phyloP scores from a whole-genome alignment of 768 basidiomycete genomes.

The Lactarius deliciosus region DNA sequence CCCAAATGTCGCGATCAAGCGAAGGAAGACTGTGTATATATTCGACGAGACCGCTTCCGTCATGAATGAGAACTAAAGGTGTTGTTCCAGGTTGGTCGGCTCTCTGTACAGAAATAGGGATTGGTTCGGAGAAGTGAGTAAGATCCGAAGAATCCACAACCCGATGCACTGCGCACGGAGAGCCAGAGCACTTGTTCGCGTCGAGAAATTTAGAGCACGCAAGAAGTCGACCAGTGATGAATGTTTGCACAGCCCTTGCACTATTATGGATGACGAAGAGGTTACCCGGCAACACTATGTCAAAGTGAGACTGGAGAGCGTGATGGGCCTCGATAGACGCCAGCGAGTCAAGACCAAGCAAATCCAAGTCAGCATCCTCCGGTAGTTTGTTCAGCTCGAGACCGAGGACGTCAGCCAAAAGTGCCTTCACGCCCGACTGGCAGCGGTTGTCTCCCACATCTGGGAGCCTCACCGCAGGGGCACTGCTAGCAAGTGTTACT shows the following conservation, averaged over 20 bases:
- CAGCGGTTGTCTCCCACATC: constrained; percentile 17
- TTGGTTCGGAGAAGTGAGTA: constrained; percentile 31
- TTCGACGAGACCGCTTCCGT: constrained; percentile 63
- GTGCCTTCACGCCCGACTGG: constrained; percentile 35
- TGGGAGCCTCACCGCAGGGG: constrained; percentile 19
- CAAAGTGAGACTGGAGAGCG: constrained; percentile 44
- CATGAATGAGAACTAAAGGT: constrained; percentile 69
- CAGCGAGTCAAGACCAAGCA: constrained; percentile 63
- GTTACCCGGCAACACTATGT: constrained; percentile 44
- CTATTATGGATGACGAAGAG: constrained; percentile 46
- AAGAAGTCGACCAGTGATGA: constrained; percentile 29
- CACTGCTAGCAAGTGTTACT: background rate
- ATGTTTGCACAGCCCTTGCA: constrained; percentile 39
- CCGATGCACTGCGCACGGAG: background rate
- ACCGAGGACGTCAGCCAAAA: constrained; percentile 50
- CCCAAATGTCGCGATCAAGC: constrained; percentile 58
- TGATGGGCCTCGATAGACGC: constrained; percentile 61
- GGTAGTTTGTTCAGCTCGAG: constrained; percentile 38
- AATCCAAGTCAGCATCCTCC: constrained; percentile 47
- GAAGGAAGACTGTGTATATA: constrained; percentile 49
- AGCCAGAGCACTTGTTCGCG: background rate
- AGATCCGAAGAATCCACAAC: background rate
- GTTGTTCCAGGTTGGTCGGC: constrained; percentile 25
- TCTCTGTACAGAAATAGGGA: constrained; percentile 42
- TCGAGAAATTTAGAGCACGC: constrained; percentile 4